phyloP scores from a whole-genome alignment of 108 stramenopile genomes.

The Nitzschia putrida region DNA sequence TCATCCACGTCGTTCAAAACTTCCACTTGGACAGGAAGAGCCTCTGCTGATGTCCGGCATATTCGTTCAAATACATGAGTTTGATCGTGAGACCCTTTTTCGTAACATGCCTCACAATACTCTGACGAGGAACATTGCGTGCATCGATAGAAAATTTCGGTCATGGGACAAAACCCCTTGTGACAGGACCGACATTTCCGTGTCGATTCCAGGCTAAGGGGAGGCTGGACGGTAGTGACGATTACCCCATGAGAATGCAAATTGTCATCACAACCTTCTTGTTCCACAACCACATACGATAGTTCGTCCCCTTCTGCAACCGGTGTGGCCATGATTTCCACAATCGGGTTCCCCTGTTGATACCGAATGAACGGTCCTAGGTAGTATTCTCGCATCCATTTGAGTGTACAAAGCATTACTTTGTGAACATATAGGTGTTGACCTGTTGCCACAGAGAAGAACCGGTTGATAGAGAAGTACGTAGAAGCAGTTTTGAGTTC shows the following conservation, averaged over 20 bases:
- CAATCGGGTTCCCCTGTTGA: constrained; percentile 24
- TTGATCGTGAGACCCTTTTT: constrained; percentile 12
- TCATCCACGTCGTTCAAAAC: neutral
- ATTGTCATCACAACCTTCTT: neutral
- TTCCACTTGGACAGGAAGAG: constrained; percentile 10
- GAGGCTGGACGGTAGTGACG: constrained; percentile 3
- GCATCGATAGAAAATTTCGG: constrained; percentile 7
- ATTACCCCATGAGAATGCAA: constrained; percentile 6
- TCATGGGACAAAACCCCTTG: neutral
- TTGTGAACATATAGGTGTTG: constrained; percentile 14
- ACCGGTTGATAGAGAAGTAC: constrained; percentile 19
- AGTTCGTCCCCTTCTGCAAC: constrained; percentile 17
- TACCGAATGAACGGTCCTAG: constrained; percentile 24
- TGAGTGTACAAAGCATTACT: constrained; percentile 30
- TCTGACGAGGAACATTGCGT: constrained; percentile 12
- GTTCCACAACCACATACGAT: constrained; percentile 8
- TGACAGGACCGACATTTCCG: constrained; percentile 3
- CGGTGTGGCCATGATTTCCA: constrained; percentile 16
- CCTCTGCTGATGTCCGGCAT: constrained; percentile 15
- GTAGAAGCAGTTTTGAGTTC: constrained; percentile 28
- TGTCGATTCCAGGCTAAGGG: neutral
- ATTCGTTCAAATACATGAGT: constrained; percentile 26
- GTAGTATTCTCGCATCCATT: constrained; percentile 30
- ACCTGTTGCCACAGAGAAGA: constrained; percentile 4
- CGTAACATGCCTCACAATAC: constrained; percentile 14